phyloP scores from a whole-genome alignment of 192 early-diverging fungal genomes.

The Coemansia sp. region DNA sequence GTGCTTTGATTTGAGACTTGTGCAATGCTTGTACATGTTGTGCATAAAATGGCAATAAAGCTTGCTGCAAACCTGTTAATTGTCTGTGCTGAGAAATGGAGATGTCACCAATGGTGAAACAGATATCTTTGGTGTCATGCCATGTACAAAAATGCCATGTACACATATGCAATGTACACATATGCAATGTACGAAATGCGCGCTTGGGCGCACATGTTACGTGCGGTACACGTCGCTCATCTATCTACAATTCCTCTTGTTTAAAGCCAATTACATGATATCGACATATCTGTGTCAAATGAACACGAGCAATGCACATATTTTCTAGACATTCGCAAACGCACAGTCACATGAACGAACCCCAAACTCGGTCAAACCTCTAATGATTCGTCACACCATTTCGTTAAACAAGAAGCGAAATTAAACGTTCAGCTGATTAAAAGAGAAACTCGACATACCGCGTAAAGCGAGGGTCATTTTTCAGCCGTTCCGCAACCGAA shows the following conservation, averaged over 20 bases:
- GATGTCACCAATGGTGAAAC: not conserved
- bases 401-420: no score
- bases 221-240: not conserved
- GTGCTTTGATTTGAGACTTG: not conserved
- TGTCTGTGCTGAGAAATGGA: not conserved
- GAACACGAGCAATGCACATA: no score
- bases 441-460: conserved; percentile 20
- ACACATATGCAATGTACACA: no score
- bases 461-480: conserved; percentile 14
- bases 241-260: not conserved
- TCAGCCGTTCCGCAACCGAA: conserved; percentile 4
- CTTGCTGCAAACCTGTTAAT: not conserved
- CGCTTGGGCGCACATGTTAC: not conserved
- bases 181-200: not conserved
- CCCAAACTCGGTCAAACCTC: no score
- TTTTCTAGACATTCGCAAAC: no score
- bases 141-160: no score
- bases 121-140: no score
- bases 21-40: not conserved
- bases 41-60: not conserved
- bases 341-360: no score
- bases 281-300: not conserved
- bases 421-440: not conserved
- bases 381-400: no score
- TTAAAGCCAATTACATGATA: not conserved